phyloP scores from a whole-genome alignment of 2,329 filamentous ascomycete genomes.

The Colletotrichum truncatum region DNA sequence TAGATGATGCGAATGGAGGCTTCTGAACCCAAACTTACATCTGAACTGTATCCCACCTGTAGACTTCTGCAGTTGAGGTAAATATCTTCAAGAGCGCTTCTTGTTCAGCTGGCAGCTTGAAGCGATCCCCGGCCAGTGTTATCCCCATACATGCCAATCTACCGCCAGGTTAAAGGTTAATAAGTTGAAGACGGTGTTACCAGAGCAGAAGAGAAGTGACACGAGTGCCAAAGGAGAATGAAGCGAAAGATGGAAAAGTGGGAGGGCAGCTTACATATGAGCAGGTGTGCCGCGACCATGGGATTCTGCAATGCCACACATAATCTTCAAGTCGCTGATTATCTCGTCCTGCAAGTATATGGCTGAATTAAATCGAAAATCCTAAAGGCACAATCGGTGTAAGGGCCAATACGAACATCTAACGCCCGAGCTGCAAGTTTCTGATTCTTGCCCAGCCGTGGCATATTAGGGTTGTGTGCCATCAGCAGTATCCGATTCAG shows the following conservation, averaged over 20 bases:
- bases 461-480: constrained; percentile 38
- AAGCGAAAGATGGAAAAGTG: too few species aligned
- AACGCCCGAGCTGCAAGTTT: not conserved
- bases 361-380: not conserved
- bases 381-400: constrained; percentile 28
- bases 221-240: too few species aligned
- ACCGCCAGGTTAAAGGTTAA: too few species aligned
- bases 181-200: too few species aligned
- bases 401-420: constrained; percentile 32
- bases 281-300: not conserved
- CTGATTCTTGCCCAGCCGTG: constrained; percentile 32
- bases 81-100: constrained; percentile 46
- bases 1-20: not conserved
- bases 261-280: constrained; percentile 13
- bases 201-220: too few species aligned
- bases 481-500: constrained; percentile 38
- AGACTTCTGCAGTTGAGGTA: constrained; percentile 34
- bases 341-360: not conserved
- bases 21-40: not conserved
- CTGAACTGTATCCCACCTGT: not conserved
- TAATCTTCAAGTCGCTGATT: constrained; percentile 2
- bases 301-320: constrained; percentile 5
- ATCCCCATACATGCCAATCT: constrained; percentile 39
- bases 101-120: constrained; percentile 44
- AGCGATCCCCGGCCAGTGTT: constrained; percentile 46